Evolutionary conservation across 73 alveolate genomes (phyloP).

Genomic region (Paramecium bursaria): DNA sequence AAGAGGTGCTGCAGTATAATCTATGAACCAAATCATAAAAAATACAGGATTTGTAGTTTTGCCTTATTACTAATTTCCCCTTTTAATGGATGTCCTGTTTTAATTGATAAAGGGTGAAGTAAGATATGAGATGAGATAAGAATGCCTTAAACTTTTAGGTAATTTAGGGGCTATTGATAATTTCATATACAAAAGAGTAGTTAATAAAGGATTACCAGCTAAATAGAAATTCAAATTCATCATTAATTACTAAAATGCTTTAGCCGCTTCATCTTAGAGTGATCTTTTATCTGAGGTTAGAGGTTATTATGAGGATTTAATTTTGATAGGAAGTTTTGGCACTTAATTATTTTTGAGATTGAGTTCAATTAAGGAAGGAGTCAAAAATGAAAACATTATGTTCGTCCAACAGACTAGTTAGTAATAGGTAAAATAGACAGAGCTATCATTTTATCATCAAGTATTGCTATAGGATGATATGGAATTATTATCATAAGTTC

Average conservation of each 20-base stretch:
- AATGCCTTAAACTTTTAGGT: slow-evolving; percentile 64
- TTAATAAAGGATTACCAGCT: slow-evolving; percentile 51
- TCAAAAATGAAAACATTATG: slow-evolving; percentile 1
- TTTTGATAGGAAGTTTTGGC: slow-evolving; percentile 54
- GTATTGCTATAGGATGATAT: slow-evolving; percentile 48
- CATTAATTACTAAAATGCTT: slow-evolving; percentile 56
- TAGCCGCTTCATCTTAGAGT: slow-evolving; percentile 25
- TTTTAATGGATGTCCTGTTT: slow-evolving; percentile 57
- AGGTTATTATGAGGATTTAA: slow-evolving; percentile 58
- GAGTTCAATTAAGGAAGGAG: slow-evolving; percentile 24
- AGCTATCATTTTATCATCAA: slow-evolving; percentile 44
- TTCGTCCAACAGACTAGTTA: background rate
- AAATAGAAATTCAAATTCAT: slow-evolving; percentile 60
- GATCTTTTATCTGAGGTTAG: slow-evolving; percentile 12
- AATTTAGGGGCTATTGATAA: slow-evolving; percentile 69
- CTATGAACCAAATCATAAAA: slow-evolving; percentile 76
- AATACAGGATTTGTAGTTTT: slow-evolving; percentile 81
- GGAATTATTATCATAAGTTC: slow-evolving; percentile 58
- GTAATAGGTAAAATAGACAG: background rate
- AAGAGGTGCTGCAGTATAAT: slow-evolving; percentile 82
- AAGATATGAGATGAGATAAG: slow-evolving; percentile 63
- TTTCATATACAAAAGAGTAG: slow-evolving; percentile 64
- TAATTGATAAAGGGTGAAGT: slow-evolving; percentile 62
- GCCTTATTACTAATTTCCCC: slow-evolving; percentile 65
- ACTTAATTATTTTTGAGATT: slow-evolving; percentile 17